These are phyloP conservation scores for Nothophoma quercina DNA, from an alignment of 2,329 filamentous ascomycete genomes.

Conservation along the genomic window DNA sequence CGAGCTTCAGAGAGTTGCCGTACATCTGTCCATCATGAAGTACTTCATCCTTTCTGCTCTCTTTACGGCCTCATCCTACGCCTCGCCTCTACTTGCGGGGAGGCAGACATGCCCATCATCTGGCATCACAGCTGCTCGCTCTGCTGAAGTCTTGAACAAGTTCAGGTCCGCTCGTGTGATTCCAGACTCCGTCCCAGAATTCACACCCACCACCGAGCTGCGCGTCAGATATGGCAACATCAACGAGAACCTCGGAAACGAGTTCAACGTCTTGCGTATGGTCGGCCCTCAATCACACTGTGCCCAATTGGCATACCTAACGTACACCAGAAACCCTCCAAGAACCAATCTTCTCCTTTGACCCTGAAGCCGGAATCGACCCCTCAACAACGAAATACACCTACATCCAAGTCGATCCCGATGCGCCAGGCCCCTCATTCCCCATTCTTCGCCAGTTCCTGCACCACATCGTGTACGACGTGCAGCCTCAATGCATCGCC, in stretches of 20 bases:
- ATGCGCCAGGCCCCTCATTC: conserved; percentile 7
- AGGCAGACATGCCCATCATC: conserved; percentile 4
- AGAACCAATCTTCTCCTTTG: no score
- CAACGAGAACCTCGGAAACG: conserved; percentile 9
- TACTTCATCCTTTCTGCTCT: neutral
- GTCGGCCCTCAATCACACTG: neutral
- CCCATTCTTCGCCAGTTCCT: conserved; percentile 11
- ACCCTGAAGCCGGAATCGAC: neutral
- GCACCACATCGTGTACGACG: conserved; percentile 12
- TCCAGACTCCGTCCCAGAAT: conserved; percentile 3
- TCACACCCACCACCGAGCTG: conserved; percentile 10
- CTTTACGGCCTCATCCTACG: neutral
- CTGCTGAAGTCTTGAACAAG: conserved; percentile 1
- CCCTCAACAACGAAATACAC: conserved; percentile 6
- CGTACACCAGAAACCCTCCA: no score
- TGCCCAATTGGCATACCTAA: no score
- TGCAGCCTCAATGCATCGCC: conserved; percentile 3
- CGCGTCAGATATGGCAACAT: conserved; percentile 8
- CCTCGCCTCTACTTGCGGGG: neutral
- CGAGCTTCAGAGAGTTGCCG: no score
- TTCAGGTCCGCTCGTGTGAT: neutral
- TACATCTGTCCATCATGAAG: neutral
- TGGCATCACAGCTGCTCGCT: neutral
- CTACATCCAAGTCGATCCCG: conserved; percentile 11
- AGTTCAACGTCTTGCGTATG: conserved; percentile 2